These are phyloP conservation scores for Fusarium mangiferae DNA, from an alignment of 2,329 filamentous ascomycete genomes.

Conservation along the genomic window DNA sequence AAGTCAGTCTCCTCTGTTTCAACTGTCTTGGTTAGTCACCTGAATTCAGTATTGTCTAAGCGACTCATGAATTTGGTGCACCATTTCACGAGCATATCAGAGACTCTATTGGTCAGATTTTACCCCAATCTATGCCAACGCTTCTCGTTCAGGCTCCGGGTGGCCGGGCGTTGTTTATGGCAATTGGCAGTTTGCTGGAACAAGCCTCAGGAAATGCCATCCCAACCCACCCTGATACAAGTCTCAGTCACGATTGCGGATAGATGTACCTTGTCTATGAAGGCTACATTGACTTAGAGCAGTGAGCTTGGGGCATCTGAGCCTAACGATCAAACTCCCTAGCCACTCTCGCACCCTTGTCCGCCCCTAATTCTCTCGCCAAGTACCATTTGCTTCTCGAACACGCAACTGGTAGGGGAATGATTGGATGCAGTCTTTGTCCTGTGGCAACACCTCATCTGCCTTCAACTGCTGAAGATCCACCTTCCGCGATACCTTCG, in stretches of 20 bases:
- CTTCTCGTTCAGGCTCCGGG: conserved; percentile 17
- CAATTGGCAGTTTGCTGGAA: conserved; percentile 3
- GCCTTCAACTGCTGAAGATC: conserved; percentile 34
- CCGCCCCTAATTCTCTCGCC: conserved; percentile 22
- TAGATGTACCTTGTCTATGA: conserved; percentile 24
- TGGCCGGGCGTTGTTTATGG: conserved; percentile 20
- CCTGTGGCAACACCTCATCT: conserved; percentile 30
- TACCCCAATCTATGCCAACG: conserved; percentile 17
- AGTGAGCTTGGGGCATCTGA: background rate
- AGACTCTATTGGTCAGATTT: conserved; percentile 18
- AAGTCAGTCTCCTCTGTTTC: conserved; percentile 2
- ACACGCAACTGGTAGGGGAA: conserved; percentile 7
- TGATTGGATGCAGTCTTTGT: conserved; percentile 29
- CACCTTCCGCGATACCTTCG: conserved; percentile 28
- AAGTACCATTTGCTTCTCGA: conserved; percentile 32
- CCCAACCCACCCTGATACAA: conserved; percentile 5
- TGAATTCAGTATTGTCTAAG: conserved; percentile 28
- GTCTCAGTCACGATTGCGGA: conserved; percentile 24
- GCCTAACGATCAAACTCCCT: conserved; percentile 9
- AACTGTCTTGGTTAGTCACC: conserved; percentile 14
- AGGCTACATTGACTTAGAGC: conserved; percentile 8
- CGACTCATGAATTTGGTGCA: conserved; percentile 12
- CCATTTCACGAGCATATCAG: background rate
- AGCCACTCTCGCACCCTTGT: conserved; percentile 22
- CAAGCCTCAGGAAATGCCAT: conserved; percentile 10